A percentile compares a stretch with the other conserved stretches of the same genome.
Conservation (phyloP, 495 filamentous ascomycete species). For the Cairneyella variabilis region DNA sequence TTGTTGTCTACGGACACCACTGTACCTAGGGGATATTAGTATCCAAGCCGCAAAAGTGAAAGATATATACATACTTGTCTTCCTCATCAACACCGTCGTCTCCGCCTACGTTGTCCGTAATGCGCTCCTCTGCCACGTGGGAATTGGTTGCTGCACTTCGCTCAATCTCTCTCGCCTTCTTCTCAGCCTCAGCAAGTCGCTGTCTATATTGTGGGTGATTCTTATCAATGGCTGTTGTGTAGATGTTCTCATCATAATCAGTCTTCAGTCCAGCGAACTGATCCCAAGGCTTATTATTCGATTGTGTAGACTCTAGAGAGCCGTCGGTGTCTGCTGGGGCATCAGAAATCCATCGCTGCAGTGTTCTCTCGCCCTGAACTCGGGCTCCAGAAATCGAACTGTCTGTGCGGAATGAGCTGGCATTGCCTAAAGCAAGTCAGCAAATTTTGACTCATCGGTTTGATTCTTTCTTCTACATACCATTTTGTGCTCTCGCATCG, state of each 20-base stretch:
- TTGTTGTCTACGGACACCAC: slow-evolving; percentile 77
- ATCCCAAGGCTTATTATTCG: slow-evolving; percentile 64
- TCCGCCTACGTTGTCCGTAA: slow-evolving; percentile 51
- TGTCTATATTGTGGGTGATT: slow-evolving; percentile 75
- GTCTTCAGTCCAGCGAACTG: slow-evolving; percentile 89
- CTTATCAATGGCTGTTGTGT: slow-evolving; percentile 86
- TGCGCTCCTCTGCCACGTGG: slow-evolving; percentile 86
- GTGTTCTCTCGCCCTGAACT: slow-evolving; percentile 62
- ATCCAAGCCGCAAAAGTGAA: not conserved
- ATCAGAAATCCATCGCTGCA: slow-evolving; percentile 84
- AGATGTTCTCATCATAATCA: slow-evolving; percentile 89
- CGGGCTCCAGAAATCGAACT: slow-evolving; percentile 78
- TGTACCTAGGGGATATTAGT: slow-evolving; percentile 62
- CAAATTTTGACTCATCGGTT: no score
- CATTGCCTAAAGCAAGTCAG: slow-evolving; percentile 20
- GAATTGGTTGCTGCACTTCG: slow-evolving; percentile 59
- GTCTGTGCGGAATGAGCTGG: slow-evolving; percentile 71
- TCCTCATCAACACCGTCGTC: slow-evolving; percentile 79
- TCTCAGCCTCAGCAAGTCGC: slow-evolving; percentile 70
- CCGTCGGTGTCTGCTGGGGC: slow-evolving; percentile 55
- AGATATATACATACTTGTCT: slow-evolving; percentile 64
- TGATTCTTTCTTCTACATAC: slow-evolving; percentile 49
- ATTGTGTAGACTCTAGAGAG: slow-evolving; percentile 57
- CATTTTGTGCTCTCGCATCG: slow-evolving; percentile 62
- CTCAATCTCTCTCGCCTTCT: slow-evolving; percentile 89